A percentile compares a stretch with the other conserved stretches of the same genome.
phyloP scores from a whole-genome alignment of 352 stramenopile species.

The Aphanomyces stellatus region DNA sequence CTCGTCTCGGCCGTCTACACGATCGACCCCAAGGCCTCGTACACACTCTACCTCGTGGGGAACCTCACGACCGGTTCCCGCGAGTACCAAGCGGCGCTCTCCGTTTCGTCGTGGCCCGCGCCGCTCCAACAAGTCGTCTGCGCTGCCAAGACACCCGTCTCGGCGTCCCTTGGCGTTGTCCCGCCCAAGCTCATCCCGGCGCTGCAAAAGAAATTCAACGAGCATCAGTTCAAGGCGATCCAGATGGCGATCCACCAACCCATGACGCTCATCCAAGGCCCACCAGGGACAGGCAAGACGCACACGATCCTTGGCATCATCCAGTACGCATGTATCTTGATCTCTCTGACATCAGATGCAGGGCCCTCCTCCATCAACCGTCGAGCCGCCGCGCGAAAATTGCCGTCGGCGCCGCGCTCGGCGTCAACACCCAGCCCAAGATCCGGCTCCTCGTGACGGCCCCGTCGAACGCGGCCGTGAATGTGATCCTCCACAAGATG shows the following conservation, averaged over 20 bases:
- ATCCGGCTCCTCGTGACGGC: conserved; percentile 69
- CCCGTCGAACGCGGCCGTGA: conserved; percentile 71
- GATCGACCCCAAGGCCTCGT: neutral
- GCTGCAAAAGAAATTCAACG: conserved; percentile 59
- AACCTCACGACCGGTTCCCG: conserved; percentile 32
- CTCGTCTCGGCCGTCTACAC: neutral
- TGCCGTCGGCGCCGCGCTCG: conserved; percentile 55
- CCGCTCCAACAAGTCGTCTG: conserved; percentile 47
- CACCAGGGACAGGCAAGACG: conserved; percentile 73
- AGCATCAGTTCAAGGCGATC: conserved; percentile 63
- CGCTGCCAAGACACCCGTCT: conserved; percentile 30
- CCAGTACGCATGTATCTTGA: neutral
- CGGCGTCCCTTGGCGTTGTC: conserved; percentile 25
- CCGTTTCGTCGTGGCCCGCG: conserved; percentile 39
- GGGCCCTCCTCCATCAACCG: conserved; percentile 53
- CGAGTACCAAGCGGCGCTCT: conserved; percentile 74
- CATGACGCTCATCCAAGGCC: conserved; percentile 68
- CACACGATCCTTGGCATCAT: conserved; percentile 68
- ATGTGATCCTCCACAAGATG: conserved; percentile 64
- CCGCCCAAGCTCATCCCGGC: conserved; percentile 36
- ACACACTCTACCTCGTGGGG: neutral
- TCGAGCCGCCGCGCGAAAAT: conserved; percentile 51
- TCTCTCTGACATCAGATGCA: conserved; percentile 18
- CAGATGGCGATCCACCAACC: conserved; percentile 46
- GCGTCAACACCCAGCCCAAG: conserved; percentile 29